Evolutionary conservation across 2,329 filamentous ascomycete genomes (phyloP), one percentile per base, ranked within the genome.

Genomic region (Kalmusia sp.): DNA sequence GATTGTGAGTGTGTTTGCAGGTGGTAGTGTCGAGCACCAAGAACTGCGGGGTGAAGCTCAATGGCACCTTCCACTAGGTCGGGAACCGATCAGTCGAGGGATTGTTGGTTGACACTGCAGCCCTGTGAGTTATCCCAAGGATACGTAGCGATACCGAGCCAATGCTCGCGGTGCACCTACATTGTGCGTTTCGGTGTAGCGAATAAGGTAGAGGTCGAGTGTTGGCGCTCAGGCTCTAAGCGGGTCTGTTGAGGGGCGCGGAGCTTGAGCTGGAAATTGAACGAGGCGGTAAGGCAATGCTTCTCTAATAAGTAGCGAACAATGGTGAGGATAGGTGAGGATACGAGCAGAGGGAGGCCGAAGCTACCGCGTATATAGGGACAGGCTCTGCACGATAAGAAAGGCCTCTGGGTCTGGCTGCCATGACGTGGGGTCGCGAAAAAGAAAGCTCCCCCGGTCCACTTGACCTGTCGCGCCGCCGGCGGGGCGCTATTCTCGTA

Each of bases 361-460:
- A 14, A 21, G 22, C 19, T 37, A 22, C 34, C 17, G 35, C 35
- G 5, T 24, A 12, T 27, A 38, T 38, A 8, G 24, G 40, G 21
- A 40, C 33, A 27, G 43, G 31, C 6, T 46, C 31, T 46, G 31
- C 43, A 8, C 43, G 43, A 46, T 46, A 46, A 46, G 43, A 28
- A 35, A 25, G n/a, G 5, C 31, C 22, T 35, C 22, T 27, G 22
- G 34, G 27, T 22, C 25, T 11, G 22, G 37, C 39, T 24, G 28
- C 39, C 25, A 44, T 44, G 48, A 51, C 48, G 48, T 51, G 38
- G 48, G 48, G 31, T 44, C 28, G 22, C 38, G 30, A 43, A 50
- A 50, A 50, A 50, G 21, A 50, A 50, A 50, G 47, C 47, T 40
- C 37, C 46, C n/a, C 45, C 24, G 27, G 46, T 25, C 33, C 41